phyloP scores from a whole-genome alignment of 441 rosid species.

The Brassica balearica region DNA sequence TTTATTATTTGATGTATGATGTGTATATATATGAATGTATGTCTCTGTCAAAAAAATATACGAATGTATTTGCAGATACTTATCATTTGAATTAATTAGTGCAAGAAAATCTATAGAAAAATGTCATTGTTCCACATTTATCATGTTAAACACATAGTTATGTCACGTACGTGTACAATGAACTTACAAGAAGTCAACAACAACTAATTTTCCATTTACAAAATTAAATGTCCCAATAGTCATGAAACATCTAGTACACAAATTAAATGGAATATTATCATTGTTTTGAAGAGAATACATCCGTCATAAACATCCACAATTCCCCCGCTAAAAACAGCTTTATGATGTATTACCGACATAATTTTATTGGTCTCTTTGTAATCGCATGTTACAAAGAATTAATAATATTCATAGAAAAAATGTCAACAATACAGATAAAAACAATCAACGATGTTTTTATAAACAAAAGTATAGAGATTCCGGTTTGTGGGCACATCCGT shows the following conservation, averaged over 20 bases:
- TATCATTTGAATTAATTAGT: slow-evolving; percentile 9
- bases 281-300: slow-evolving; percentile 16
- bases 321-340: background rate
- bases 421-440: no score
- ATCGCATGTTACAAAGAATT: background rate
- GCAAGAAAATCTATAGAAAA: slow-evolving; percentile 1
- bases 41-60: background rate
- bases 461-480: no score
- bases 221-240: slow-evolving; percentile 16
- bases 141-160: slow-evolving; percentile 33
- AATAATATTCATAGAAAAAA: no score
- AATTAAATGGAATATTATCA: slow-evolving; percentile 3
- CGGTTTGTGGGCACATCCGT: no score
- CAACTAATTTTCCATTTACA: slow-evolving; percentile 12
- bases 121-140: slow-evolving; percentile 37
- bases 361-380: background rate
- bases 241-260: slow-evolving; percentile 20
- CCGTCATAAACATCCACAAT: slow-evolving; percentile 21
- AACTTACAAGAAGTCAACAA: slow-evolving; percentile 32
- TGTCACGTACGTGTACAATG: slow-evolving; percentile 35
- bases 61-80: background rate
- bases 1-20: slow-evolving; percentile 5
- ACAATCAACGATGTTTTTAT: no score
- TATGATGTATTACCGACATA: background rate
- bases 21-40: background rate